Base-by-base conservation (phyloP, 78 protist genomes). In the Chrysochromulina tobinii region DNA sequence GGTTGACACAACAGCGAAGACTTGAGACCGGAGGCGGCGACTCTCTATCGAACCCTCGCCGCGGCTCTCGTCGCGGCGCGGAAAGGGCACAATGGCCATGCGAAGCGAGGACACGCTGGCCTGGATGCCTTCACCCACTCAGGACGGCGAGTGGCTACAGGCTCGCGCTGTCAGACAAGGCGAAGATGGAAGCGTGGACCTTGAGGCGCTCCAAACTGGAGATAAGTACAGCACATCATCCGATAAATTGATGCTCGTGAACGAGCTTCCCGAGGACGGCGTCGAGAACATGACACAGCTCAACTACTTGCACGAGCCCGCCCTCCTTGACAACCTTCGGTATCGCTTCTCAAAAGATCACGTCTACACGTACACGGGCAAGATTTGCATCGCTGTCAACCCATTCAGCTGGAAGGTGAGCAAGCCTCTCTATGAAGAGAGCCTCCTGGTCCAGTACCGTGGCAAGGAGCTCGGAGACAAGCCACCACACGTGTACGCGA, bases 401-500 rank as follows among this genome's bases (percentile, higher is more conserved):
- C 93, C 93, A 15, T 90, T 86, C 88, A 66, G 83, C 85, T 77
- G 85, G 85, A 12, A 77, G 27, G 81, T 72, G 81, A 72, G 81
- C 81, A 38, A 72, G 15, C 81, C 81, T 38, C 81, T 72, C 25
- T 72, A 50, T 58, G 59, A 4, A 27, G 54, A 83, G 88, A 54
- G 58, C 23, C 7, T 0, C n/a, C 18, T 83, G 69, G 57, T n/a
- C 72, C 0, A 0, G 72, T 83, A 83, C 88, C 88, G 66, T 21
- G 88, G 88, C n/a, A 1, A 3, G n/a, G 38, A 27, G 48, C 1
- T 83, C 68, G 90, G 51, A 12, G 38, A 67, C 50, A 1, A 0
- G 18, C 75, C 86, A 48, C 93, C 93, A 57, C 93, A 91, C 87
- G 59, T 83, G 27, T 91, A 84, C 61, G 93, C 93, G 55, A 68